Evolutionary conservation across 2,329 filamentous ascomycete species (phyloP).

Genomic region (Colletotrichum somersetense): DNA sequence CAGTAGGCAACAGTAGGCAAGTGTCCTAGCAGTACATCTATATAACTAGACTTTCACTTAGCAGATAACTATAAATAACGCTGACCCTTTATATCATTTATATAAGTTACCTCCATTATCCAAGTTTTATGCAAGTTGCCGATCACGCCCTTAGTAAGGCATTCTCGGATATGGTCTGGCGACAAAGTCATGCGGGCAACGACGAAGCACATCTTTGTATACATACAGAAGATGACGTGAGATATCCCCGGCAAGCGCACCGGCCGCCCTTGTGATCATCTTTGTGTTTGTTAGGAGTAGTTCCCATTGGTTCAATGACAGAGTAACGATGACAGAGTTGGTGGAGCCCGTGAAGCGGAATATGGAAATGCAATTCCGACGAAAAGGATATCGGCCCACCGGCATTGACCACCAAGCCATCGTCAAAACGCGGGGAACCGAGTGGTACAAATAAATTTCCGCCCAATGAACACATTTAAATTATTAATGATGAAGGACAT

Average conservation of each 20-base stretch:
- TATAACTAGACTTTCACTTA: no score
- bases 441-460: not conserved
- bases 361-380: constrained; percentile 6
- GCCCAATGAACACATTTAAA: not conserved
- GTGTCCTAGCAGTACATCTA: no score
- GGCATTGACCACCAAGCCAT: not conserved
- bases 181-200: not conserved
- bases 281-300: not conserved
- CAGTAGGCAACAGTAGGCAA: no score
- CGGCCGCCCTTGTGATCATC: not conserved
- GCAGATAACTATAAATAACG: no score
- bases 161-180: not conserved
- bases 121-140: no score
- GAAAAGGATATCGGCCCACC: not conserved
- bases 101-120: no score
- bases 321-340: not conserved
- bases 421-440: constrained; percentile 4
- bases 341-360: not conserved
- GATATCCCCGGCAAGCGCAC: not conserved
- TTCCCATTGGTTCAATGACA: not conserved
- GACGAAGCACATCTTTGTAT: not conserved
- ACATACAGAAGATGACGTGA: not conserved
- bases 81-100: no score
- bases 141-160: no score
- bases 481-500: not conserved